Evolutionary conservation across 192 early-diverging fungal species (phyloP).

Genomic region (Coemansia sp.): DNA sequence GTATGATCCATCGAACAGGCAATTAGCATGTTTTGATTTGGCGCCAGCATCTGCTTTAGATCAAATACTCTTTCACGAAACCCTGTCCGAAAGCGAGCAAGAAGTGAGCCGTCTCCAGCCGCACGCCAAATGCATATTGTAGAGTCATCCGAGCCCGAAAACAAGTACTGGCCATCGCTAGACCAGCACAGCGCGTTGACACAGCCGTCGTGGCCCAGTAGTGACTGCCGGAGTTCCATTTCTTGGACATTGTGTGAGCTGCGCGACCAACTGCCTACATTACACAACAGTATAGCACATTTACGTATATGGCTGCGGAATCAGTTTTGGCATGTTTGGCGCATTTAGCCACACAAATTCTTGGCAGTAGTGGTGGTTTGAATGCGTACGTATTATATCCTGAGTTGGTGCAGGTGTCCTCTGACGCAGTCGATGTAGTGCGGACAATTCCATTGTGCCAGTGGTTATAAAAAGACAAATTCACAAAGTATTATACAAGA

Average conservation of each 20-base stretch:
- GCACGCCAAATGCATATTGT: constrained; percentile 59
- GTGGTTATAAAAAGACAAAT: neutral
- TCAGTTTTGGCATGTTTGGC: neutral
- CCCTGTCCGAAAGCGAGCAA: constrained; percentile 53
- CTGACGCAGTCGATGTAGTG: constrained; percentile 17
- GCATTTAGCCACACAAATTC: neutral
- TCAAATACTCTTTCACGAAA: constrained; percentile 79
- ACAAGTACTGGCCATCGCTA: constrained; percentile 51
- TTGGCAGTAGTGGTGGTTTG: neutral
- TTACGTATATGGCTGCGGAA: neutral
- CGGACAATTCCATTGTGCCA: constrained; percentile 6
- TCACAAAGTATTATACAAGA: neutral
- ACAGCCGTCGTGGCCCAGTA: constrained; percentile 45
- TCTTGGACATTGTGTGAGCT: constrained; percentile 12
- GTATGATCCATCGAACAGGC: constrained; percentile 64
- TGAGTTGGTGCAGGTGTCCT: neutral
- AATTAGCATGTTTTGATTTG: constrained; percentile 59
- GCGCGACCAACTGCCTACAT: constrained; percentile 35
- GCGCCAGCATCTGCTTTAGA: constrained; percentile 64
- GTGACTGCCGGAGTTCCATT: constrained; percentile 31
- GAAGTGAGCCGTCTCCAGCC: constrained; percentile 41
- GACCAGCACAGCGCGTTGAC: constrained; percentile 59
- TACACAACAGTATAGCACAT: no score
- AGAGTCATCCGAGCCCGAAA: constrained; percentile 65
- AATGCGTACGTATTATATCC: constrained; percentile 23